These are phyloP conservation scores for Salix koriyanagi DNA, from an alignment of 345 rosid species.

Conservation along the genomic window DNA sequence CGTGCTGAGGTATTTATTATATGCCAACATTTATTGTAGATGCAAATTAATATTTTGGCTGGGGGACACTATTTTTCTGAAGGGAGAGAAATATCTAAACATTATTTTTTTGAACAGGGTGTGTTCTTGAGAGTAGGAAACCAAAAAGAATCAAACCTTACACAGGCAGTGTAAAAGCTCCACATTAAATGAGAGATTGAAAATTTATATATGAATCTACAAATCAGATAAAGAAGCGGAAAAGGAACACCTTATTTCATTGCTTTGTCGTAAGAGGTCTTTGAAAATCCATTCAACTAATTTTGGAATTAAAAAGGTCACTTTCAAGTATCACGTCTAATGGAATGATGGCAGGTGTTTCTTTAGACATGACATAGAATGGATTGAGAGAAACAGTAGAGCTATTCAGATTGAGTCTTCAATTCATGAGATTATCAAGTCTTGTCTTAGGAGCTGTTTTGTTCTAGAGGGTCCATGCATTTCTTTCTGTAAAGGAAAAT, in stretches of 20 bases:
- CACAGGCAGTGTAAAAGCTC: background rate
- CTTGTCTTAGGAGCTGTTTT: background rate
- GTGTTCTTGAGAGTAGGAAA: background rate
- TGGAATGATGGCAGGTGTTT: background rate
- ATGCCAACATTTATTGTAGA: background rate
- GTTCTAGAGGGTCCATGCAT: background rate
- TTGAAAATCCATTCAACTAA: background rate
- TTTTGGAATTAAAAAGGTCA: background rate
- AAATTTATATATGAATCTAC: background rate
- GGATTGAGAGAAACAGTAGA: background rate
- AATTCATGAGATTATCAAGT: background rate
- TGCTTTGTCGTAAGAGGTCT: background rate
- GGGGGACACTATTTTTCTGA: background rate
- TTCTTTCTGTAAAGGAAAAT: background rate
- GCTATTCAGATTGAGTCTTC: background rate
- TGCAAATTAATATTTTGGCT: background rate
- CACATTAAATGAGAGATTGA: background rate
- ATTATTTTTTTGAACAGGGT: background rate
- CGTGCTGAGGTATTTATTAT: conserved; percentile 55
- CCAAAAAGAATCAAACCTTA: background rate
- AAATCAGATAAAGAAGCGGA: background rate
- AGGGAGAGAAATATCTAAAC: background rate
- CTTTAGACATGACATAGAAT: background rate
- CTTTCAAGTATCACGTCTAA: background rate
- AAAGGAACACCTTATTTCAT: background rate